These are phyloP conservation scores for Teratosphaeria gauchensis DNA, from an alignment of 2,329 filamentous ascomycete genomes.

Conservation along the genomic window DNA sequence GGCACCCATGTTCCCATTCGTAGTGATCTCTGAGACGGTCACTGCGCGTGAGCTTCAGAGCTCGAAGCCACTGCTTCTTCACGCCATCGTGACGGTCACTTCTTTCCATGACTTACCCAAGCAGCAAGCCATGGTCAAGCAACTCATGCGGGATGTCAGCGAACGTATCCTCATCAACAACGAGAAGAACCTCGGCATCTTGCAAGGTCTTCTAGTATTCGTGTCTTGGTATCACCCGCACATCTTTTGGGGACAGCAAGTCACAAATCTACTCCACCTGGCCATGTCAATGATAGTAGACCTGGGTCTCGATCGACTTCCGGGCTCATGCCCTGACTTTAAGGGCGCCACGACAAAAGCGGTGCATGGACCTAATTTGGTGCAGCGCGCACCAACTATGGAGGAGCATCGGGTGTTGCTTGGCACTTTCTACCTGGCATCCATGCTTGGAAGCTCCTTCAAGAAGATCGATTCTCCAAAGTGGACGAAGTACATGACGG, in stretches of 20 bases:
- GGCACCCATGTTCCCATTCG: slow-evolving; percentile 18
- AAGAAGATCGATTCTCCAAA: slow-evolving; percentile 19
- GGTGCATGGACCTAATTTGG: slow-evolving; percentile 3
- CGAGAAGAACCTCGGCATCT: slow-evolving; percentile 21
- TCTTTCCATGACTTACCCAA: slow-evolving; percentile 19
- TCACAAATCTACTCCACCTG: slow-evolving; percentile 20
- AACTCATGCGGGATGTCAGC: slow-evolving; percentile 20
- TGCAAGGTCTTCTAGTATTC: slow-evolving; percentile 17
- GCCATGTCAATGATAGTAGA: slow-evolving; percentile 20
- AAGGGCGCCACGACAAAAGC: slow-evolving; percentile 10
- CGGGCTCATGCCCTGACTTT: slow-evolving; percentile 7
- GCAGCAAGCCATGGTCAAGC: slow-evolving; percentile 18
- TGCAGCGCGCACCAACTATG: slow-evolving; percentile 5
- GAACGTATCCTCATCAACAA: slow-evolving; percentile 21
- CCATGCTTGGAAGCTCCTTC: slow-evolving; percentile 21
- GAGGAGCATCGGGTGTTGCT: slow-evolving; percentile 19
- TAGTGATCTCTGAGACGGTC: slow-evolving; percentile 11
- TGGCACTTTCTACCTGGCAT: slow-evolving; percentile 20
- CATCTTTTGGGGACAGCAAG: slow-evolving; percentile 21
- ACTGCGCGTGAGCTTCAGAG: slow-evolving; percentile 15
- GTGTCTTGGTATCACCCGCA: slow-evolving; percentile 19
- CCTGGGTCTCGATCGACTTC: slow-evolving; percentile 18
- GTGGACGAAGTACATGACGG: slow-evolving; percentile 17
- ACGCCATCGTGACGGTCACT: slow-evolving; percentile 20
- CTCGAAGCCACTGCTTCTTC: slow-evolving; percentile 20